Conservation (phyloP, 768 basidiomycete species). For the Auricularia heimuer region DNA sequence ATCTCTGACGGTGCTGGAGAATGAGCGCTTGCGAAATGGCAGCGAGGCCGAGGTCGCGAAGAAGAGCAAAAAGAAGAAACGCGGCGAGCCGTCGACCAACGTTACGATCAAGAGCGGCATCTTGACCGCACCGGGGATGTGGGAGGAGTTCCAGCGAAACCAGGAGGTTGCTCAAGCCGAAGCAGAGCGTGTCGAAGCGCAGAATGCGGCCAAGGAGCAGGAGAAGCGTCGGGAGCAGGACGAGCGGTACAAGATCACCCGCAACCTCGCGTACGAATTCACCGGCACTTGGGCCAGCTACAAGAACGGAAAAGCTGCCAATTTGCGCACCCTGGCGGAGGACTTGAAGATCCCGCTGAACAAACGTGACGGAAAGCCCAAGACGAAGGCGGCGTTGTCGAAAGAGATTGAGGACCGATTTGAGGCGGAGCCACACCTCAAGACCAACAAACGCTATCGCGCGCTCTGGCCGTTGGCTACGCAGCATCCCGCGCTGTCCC, state of each 20-base stretch:
- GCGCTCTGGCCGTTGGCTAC: constrained; percentile 22
- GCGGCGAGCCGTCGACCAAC: background rate
- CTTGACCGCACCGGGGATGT: background rate
- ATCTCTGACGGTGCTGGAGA: background rate
- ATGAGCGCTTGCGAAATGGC: background rate
- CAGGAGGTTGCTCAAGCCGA: background rate
- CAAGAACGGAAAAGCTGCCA: background rate
- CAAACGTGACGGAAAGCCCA: background rate
- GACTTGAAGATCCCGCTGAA: background rate
- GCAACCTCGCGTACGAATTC: background rate
- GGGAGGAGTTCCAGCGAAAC: background rate
- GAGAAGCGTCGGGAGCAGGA: background rate
- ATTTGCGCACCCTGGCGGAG: background rate
- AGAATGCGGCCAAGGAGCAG: background rate
- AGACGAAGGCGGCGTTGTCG: background rate
- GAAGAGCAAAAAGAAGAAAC: background rate
- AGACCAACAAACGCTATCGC: background rate
- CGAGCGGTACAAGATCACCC: background rate
- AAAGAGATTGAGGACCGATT: background rate
- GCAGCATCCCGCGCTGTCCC: no score
- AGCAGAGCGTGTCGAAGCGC: background rate
- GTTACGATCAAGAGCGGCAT: background rate
- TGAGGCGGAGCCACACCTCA: background rate
- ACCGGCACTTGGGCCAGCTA: background rate
- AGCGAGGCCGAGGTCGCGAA: background rate